Evolutionary conservation across 345 rosid species (phyloP).

Genomic region (Dipteronia dyeriana): DNA sequence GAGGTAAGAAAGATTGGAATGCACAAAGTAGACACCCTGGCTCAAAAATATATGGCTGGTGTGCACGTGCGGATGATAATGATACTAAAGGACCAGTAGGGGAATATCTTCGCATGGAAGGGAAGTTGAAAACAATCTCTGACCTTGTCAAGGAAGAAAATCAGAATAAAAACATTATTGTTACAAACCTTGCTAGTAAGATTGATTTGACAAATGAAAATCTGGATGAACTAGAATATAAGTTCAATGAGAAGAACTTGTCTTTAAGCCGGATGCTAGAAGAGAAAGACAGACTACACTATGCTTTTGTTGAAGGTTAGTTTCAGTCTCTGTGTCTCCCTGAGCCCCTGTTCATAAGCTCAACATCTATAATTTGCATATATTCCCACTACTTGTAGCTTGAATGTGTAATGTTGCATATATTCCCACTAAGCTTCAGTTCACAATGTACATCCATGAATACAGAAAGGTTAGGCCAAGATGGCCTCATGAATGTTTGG

Average conservation of each 20-base stretch:
- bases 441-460: not conserved
- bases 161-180: slow-evolving; percentile 41
- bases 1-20: slow-evolving; percentile 60
- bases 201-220: slow-evolving; percentile 68
- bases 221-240: slow-evolving; percentile 49
- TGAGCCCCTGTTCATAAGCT: not conserved
- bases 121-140: slow-evolving; percentile 55
- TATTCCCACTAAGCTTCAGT: not conserved
- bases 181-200: slow-evolving; percentile 49
- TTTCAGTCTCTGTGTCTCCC: slow-evolving; percentile 8
- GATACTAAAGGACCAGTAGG: slow-evolving; percentile 63
- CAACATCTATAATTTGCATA: slow-evolving; percentile 13
- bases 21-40: slow-evolving; percentile 35
- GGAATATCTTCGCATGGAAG: slow-evolving; percentile 59
- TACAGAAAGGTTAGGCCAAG: not conserved
- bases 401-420: not conserved
- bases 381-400: not conserved
- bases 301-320: slow-evolving; percentile 69
- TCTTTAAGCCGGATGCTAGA: slow-evolving; percentile 63
- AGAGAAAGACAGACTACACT: slow-evolving; percentile 66
- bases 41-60: slow-evolving; percentile 65
- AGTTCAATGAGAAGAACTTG: slow-evolving; percentile 60
- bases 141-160: slow-evolving; percentile 50
- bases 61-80: slow-evolving; percentile 74
- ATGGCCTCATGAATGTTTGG: not conserved